Evolutionary conservation across 2,329 filamentous ascomycete genomes (phyloP).

Genomic region (Botryotinia convoluta): DNA sequence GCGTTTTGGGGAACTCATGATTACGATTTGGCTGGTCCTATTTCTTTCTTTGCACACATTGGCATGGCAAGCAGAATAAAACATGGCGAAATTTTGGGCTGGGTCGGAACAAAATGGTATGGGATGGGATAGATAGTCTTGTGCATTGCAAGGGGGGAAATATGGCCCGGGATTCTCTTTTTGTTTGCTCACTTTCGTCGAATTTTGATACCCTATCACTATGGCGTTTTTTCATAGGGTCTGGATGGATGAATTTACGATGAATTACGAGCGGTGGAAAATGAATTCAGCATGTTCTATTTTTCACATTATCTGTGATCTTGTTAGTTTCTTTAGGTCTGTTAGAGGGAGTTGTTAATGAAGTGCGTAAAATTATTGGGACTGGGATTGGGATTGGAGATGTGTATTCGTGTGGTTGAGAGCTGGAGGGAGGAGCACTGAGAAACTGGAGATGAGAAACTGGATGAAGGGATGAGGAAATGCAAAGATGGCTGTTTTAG

Average conservation of each 20-base stretch:
- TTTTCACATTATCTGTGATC: not conserved
- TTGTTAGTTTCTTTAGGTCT: not conserved
- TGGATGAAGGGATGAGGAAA: not conserved
- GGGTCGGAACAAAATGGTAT: not conserved
- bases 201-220: not conserved
- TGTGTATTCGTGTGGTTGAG: not conserved
- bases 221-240: not conserved
- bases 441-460: not conserved
- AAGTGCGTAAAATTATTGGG: not conserved
- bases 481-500: not conserved
- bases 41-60: slow-evolving; percentile 1
- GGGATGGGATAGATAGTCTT: not conserved
- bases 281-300: not conserved
- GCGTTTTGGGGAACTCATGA: slow-evolving; percentile 4
- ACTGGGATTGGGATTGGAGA: not conserved
- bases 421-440: not conserved
- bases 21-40: not conserved
- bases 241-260: not conserved
- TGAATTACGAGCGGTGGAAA: not conserved
- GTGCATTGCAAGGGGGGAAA: not conserved
- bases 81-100: not conserved
- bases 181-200: not conserved
- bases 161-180: not conserved
- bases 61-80: not conserved
- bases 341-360: not conserved